Base-by-base conservation (phyloP, 2,329 filamentous ascomycete species). In the Aspergillus ustus region DNA sequence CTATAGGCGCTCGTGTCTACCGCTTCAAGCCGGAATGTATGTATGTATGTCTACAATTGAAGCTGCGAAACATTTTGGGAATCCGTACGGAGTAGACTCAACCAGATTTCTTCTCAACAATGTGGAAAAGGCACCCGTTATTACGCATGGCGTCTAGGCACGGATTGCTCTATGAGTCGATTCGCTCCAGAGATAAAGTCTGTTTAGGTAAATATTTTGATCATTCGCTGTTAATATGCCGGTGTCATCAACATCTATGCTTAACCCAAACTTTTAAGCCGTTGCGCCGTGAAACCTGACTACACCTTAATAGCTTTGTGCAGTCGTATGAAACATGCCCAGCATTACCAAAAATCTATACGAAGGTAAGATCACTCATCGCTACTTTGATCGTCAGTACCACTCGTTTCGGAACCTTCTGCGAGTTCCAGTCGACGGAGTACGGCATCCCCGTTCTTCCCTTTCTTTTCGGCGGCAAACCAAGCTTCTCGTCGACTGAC, bases 381-480 rank as follows among this genome's bases (percentile, higher is more conserved):
- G 63, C 73, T 74, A 52, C 71, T 74, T 59, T 73, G 72, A 59
- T 77, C 75, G 67, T 78, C 74, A 7, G 69, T 69, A 46, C 74
- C 73, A 52, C 75, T 75, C n/a, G 72, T 74, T 59, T 73, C 60
- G 40, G 61, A 67, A 8, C 63, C 68, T 49, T 77, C 74, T 44
- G 75, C 75, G 34, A 70, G 63, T 51, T 79, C 77, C 73, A 79
- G 76, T 60, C 73, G 70, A 44, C 73, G 72, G 50, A 81, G 67
- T n/a, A 69, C 69, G 6, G 68, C 68, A 67, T 80, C 77, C 1
- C 77, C 77, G 65, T 78, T 80, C 59, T 70, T 70, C 28, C 79
- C 79, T 60, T 74, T 76, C 63, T 77, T 81, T 63, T 81, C 78
- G 4, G 77, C 78, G 22, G 77, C 74, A 64, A 81, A 78, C 74